Percentiles rank a stretch among this genome's conserved stretches.
These are phyloP conservation scores for Dactylellina haptotyla DNA, from an alignment of 2,329 filamentous ascomycete species.

Conservation along the genomic window DNA sequence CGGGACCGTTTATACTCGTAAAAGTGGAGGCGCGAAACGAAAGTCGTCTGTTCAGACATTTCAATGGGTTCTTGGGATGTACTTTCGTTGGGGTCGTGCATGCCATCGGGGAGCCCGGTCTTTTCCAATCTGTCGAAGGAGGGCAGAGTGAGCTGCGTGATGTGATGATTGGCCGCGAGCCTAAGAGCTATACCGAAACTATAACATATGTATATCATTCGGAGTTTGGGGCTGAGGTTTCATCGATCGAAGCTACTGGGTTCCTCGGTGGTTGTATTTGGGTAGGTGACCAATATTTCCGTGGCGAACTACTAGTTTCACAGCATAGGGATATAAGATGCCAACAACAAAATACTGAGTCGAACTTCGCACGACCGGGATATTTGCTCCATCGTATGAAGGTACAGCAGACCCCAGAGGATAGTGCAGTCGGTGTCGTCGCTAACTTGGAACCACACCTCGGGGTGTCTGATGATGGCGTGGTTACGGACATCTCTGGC, in stretches of 20 bases:
- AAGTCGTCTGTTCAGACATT: neutral
- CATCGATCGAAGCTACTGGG: no score
- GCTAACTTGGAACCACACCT: no score
- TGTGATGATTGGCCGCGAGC: neutral
- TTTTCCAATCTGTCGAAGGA: neutral
- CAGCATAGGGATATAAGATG: neutral
- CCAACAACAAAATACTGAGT: no score
- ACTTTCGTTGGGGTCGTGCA: slow-evolving; percentile 27
- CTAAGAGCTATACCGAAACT: slow-evolving; percentile 1
- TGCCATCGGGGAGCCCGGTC: neutral
- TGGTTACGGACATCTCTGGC: no score
- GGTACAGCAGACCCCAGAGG: no score
- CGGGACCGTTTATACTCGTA: neutral
- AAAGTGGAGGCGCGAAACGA: neutral
- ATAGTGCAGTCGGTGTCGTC: no score
- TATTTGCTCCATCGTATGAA: no score
- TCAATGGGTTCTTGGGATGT: neutral
- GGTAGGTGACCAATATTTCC: slow-evolving; percentile 19
- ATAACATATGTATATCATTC: neutral
- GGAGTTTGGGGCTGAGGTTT: neutral
- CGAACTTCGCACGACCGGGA: no score
- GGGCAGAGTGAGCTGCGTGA: neutral
- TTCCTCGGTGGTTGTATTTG: slow-evolving; percentile 5
- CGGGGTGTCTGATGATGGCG: no score
- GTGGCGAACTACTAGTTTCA: slow-evolving; percentile 14